Percentiles rank a stretch among this genome's conserved stretches.
These are phyloP conservation scores for Allium sativum DNA, from an alignment of 106 monocot species.

Conservation along the genomic window DNA sequence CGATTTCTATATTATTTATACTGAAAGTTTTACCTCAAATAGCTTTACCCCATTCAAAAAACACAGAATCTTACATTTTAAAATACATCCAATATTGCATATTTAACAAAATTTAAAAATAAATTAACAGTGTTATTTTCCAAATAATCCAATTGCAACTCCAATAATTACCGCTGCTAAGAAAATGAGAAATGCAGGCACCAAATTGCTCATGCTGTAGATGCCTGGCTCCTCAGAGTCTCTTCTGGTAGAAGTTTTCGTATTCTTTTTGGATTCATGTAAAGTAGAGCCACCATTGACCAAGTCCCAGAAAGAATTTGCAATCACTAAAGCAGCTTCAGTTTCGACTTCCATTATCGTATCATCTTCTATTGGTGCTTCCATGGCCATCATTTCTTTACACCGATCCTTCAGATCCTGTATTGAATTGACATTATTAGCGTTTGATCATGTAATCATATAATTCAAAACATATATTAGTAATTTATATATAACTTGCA, in stretches of 20 bases:
- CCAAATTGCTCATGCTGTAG: not conserved
- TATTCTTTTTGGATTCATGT: not conserved
- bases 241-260: not conserved
- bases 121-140: no score
- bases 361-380: constrained; percentile 23
- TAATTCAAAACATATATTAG: no score
- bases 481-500: no score
- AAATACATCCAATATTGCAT: no score
- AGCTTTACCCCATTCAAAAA: no score
- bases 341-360: constrained; percentile 46
- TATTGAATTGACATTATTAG: no score
- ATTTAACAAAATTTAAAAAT: no score
- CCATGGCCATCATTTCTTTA: constrained; percentile 72
- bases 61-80: no score
- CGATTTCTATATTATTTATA: no score
- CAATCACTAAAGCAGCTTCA: constrained; percentile 4
- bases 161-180: not conserved
- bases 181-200: constrained; percentile 7
- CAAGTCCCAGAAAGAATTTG: constrained; percentile 57
- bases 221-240: not conserved
- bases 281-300: constrained; percentile 12
- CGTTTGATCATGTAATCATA: not conserved
- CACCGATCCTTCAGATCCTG: constrained; percentile 73
- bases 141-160: no score
- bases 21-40: no score